Percentiles rank a stretch among this genome's conserved stretches.
Conservation (phyloP, 306 rosid genomes). For the Alnus rubra region DNA sequence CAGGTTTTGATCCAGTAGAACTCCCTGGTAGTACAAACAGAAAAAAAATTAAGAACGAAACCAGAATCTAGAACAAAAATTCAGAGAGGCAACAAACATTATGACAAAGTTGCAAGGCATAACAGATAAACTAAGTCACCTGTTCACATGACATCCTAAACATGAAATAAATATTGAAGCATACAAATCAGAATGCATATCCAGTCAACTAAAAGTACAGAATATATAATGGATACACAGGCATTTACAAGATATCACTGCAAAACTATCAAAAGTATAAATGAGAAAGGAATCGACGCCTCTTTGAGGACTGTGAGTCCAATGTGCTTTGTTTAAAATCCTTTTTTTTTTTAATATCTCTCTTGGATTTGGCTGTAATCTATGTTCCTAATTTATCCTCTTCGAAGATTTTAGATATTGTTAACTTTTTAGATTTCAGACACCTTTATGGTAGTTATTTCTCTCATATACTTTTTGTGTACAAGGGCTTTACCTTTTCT, state of each 20-base stretch:
- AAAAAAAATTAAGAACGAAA: slow-evolving; percentile 22
- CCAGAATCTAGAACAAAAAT: slow-evolving; percentile 18
- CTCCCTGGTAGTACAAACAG: slow-evolving; percentile 44
- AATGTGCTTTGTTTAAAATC: too few species aligned
- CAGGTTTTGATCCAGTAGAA: slow-evolving; percentile 61
- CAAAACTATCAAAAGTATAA: neutral
- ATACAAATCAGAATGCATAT: neutral
- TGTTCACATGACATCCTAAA: neutral
- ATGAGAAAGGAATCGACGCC: neutral
- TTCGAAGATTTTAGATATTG: too few species aligned
- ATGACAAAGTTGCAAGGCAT: neutral
- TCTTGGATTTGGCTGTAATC: too few species aligned
- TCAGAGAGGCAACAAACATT: slow-evolving; percentile 17
- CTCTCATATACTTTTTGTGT: too few species aligned
- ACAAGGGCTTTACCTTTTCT: too few species aligned
- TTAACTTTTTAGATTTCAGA: too few species aligned
- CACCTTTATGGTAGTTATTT: too few species aligned
- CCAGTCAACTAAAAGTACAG: neutral
- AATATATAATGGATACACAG: neutral
- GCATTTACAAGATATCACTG: neutral
- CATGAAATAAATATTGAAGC: neutral
- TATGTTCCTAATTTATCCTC: too few species aligned
- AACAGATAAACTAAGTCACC: neutral
- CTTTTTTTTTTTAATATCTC: too few species aligned
- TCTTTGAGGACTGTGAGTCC: too few species aligned